Evolutionary conservation across 768 basidiomycete genomes (phyloP).

Genomic region (Tremella yokohamensis): DNA sequence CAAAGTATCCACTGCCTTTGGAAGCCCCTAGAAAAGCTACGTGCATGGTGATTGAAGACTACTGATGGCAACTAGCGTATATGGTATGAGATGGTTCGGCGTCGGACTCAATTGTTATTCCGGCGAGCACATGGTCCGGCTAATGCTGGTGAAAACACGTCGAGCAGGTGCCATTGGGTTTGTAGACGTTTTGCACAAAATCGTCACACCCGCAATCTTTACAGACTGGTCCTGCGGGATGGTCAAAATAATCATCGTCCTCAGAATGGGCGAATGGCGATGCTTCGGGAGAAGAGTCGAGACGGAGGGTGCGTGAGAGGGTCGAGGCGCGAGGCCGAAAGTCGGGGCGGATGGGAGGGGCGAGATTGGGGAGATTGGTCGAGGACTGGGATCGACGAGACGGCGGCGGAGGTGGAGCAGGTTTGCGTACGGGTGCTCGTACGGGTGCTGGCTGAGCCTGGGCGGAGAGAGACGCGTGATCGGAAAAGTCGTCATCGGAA

Average conservation of each 20-base stretch:
- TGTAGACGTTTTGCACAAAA: constrained; percentile 68
- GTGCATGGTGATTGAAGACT: constrained; percentile 9
- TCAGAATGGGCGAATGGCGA: constrained; percentile 40
- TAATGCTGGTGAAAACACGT: constrained; percentile 60
- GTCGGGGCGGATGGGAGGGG: constrained; percentile 23
- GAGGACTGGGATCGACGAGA: constrained; percentile 56
- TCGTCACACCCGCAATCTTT: constrained; percentile 54
- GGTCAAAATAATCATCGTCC: constrained; percentile 26
- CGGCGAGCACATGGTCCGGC: no score
- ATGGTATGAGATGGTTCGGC: no score
- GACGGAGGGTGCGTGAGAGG: constrained; percentile 1
- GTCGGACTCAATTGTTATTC: no score
- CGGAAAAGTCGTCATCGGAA: constrained; percentile 19
- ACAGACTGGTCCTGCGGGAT: constrained; percentile 40
- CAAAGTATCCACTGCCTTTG: constrained; percentile 16
- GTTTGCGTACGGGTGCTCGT: constrained; percentile 51
- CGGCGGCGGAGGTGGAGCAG: constrained; percentile 63
- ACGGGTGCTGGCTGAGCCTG: constrained; percentile 13
- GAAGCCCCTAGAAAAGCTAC: constrained; percentile 24
- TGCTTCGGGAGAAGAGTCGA: constrained; percentile 22
- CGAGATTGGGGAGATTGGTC: constrained; percentile 56
- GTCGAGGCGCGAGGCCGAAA: background rate
- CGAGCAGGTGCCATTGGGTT: constrained; percentile 63
- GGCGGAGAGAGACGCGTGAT: constrained; percentile 13
- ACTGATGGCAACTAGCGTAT: no score